Evolutionary conservation across 208 protist genomes (phyloP), one percentile per base, ranked within the genome.

Genomic region (Trypanosoma avium): DNA sequence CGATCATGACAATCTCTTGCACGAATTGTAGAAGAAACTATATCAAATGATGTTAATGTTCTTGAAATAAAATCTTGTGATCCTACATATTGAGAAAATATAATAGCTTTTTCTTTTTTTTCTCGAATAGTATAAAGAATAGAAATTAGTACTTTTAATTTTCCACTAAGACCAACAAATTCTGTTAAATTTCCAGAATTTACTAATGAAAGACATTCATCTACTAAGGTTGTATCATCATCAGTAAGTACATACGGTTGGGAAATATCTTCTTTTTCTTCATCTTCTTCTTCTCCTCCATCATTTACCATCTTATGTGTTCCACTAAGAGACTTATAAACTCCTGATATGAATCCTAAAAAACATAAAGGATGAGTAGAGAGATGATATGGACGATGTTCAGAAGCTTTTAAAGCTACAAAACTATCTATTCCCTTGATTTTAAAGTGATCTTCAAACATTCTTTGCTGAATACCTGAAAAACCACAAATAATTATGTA

Each of bases 41-140:
- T 81, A 3, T 78, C 58, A 33, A 81, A 67, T 10, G 81, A 79
- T 0, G 70, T 81, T 30, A 95, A 77, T 0, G 71, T 80, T 36
- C 82, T 66, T 29, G 82, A 77, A 27, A 97, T 93, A 24, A 92
- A 69, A 43, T 95, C 88, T 46, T 95, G 89, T 33, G 77, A 67
- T 6, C 81, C 84, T 9, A 93, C 70, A 62, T 93, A 94, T 61
- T 94, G 85, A 10, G 87, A 95, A 64, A 97, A 97, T 21, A 97
- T 80, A 45, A 97, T 84, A 13, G 84, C 62, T 64, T 95, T 94
- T 54, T 95, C 83, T 15, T 70, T 67, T 29, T 55, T 66, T 27
- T 62, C 49, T 45, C 70, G 59, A 21, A 88, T 78, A 30, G 61
- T 65, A 8, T 70, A 54, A 12, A 93, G 61, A 33, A 95, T 92